Evolutionary conservation across 2,329 filamentous ascomycete species (phyloP).

Genomic region (Alternaria panax): DNA sequence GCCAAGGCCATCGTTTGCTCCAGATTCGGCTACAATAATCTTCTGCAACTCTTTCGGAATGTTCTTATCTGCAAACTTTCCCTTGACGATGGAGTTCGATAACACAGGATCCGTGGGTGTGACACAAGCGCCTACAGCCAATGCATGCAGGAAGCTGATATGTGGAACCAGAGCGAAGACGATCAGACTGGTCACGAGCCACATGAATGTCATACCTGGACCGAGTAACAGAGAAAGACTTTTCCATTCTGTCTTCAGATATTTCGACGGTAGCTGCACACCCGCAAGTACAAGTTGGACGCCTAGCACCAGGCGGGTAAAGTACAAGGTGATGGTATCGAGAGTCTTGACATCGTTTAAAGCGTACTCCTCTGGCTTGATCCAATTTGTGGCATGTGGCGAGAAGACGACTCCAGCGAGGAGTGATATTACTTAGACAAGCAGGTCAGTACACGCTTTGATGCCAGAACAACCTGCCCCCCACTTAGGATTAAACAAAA

Average conservation of each 20-base stretch:
- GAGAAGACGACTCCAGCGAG: constrained; percentile 80
- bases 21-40: constrained; percentile 72
- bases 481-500: no score
- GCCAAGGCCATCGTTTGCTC: constrained; percentile 86
- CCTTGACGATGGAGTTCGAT: constrained; percentile 90
- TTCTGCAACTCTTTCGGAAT: constrained; percentile 82
- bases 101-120: constrained; percentile 90
- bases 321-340: constrained; percentile 78
- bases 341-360: constrained; percentile 64
- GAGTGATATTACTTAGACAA: constrained; percentile 76
- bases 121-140: constrained; percentile 84
- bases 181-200: constrained; percentile 79
- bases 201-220: constrained; percentile 87
- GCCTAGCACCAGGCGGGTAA: constrained; percentile 85
- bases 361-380: constrained; percentile 78
- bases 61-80: constrained; percentile 90
- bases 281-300: constrained; percentile 90
- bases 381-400: constrained; percentile 76
- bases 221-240: constrained; percentile 77
- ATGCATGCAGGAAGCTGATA: constrained; percentile 76
- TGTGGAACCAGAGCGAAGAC: constrained; percentile 78
- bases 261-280: constrained; percentile 84
- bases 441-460: constrained; percentile 9
- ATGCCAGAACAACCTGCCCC: background rate
- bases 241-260: constrained; percentile 80